Conservation (phyloP, 192 early-diverging fungal species). For the Coemansia sp. region DNA sequence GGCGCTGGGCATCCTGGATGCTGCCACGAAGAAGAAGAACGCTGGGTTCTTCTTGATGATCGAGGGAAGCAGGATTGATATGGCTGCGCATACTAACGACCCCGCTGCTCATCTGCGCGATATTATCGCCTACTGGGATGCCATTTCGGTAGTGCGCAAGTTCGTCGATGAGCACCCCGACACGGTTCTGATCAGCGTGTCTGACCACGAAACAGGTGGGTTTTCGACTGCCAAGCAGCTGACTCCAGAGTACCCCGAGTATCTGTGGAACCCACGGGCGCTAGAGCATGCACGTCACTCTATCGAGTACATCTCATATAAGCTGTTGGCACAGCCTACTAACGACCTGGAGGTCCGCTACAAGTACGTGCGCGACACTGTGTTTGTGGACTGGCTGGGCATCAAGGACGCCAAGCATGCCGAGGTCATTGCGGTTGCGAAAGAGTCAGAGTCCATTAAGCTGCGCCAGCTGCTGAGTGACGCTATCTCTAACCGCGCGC, state of each 20-base stretch:
- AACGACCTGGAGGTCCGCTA: constrained; percentile 21
- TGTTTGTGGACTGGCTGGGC: constrained; percentile 69
- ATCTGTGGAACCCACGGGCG: constrained; percentile 78
- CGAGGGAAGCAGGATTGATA: constrained; percentile 94
- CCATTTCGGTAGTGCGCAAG: constrained; percentile 67
- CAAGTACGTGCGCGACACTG: constrained; percentile 57
- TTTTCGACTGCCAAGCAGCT: constrained; percentile 80
- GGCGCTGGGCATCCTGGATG: constrained; percentile 74
- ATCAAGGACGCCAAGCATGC: constrained; percentile 67
- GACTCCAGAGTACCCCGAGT: constrained; percentile 75
- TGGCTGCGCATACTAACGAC: constrained; percentile 96
- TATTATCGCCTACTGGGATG: constrained; percentile 85
- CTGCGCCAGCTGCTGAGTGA: constrained; percentile 58
- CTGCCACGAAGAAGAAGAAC: constrained; percentile 54
- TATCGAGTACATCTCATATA: constrained; percentile 57
- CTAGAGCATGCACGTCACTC: constrained; percentile 71
- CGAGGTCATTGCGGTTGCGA: constrained; percentile 58
- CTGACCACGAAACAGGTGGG: constrained; percentile 98
- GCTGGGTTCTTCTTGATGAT: constrained; percentile 95
- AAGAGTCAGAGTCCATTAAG: constrained; percentile 29
- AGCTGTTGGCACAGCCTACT: constrained; percentile 28
- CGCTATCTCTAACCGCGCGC: constrained; percentile 59
- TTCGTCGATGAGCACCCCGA: constrained; percentile 79
- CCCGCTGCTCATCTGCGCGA: constrained; percentile 90
- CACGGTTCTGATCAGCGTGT: constrained; percentile 87